A percentile compares a stretch with the other conserved stretches of the same genome.
Evolutionary conservation across 208 protist species (phyloP).

Genomic region (Trypanosoma vivax): DNA sequence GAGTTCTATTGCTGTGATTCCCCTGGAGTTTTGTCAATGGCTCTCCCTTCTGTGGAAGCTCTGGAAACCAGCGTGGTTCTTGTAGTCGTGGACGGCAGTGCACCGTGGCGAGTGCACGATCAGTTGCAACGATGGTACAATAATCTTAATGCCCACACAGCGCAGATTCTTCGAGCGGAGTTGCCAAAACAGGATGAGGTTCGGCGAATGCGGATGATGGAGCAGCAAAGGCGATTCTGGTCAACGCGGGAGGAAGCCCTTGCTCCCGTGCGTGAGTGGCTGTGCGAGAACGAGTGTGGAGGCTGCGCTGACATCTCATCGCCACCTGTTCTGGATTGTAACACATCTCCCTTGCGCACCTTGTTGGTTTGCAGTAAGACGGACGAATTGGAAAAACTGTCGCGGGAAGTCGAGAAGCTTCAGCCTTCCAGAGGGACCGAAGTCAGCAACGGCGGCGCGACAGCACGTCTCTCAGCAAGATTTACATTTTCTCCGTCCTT

Average conservation of each 20-base stretch:
- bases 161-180: constrained; percentile 36
- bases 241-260: constrained; percentile 32
- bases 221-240: constrained; percentile 62
- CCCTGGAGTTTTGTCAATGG: constrained; percentile 56
- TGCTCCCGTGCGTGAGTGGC: constrained; percentile 15
- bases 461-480: constrained; percentile 11
- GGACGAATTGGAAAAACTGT: constrained; percentile 48
- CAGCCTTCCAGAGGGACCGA: constrained; percentile 4
- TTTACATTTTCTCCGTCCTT: background rate
- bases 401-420: constrained; percentile 32
- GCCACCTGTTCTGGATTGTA: constrained; percentile 22
- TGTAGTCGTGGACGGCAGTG: constrained; percentile 65
- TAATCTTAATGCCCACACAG: constrained; percentile 44
- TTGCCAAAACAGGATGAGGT: constrained; percentile 73
- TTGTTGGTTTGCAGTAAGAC: constrained; percentile 73
- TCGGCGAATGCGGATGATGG: constrained; percentile 47
- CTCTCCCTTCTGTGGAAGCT: constrained; percentile 57
- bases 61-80: constrained; percentile 62
- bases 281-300: constrained; percentile 10
- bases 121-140: constrained; percentile 55
- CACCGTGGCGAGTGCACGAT: constrained; percentile 31
- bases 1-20: constrained; percentile 87
- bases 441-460: background rate
- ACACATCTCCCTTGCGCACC: constrained; percentile 39
- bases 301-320: constrained; percentile 9